Conservation (phyloP, 192 early-diverging fungal species). For the Backusella psychrophila region DNA sequence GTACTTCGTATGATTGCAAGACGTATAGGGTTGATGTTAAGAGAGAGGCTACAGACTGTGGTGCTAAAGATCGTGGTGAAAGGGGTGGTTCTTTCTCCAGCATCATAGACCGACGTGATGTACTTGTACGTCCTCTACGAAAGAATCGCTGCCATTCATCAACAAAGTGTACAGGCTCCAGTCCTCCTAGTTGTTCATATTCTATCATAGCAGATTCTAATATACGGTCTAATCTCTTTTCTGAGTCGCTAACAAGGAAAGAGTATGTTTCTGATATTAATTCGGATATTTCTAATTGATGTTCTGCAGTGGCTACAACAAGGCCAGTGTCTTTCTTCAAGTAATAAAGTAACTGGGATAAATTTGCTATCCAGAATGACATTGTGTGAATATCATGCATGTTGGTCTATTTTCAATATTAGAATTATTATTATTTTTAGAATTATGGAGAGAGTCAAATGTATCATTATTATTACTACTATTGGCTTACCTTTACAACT, state of each 20-base stretch:
- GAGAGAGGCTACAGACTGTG: neutral
- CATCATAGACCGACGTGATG: neutral
- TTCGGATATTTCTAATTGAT: conserved; percentile 79
- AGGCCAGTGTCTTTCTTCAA: conserved; percentile 84
- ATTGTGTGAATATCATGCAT: conserved; percentile 58
- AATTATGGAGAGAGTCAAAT: neutral
- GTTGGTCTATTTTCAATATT: conserved; percentile 31
- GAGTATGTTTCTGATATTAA: conserved; percentile 72
- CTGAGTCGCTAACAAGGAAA: conserved; percentile 60
- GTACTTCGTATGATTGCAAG: conserved; percentile 72
- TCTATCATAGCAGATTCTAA: conserved; percentile 68
- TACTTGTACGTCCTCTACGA: neutral
- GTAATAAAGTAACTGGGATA: conserved; percentile 80
- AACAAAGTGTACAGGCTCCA: conserved; percentile 57
- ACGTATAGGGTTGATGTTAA: conserved; percentile 65
- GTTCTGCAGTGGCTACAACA: conserved; percentile 63
- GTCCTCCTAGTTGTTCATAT: conserved; percentile 67
- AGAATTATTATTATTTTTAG: neutral
- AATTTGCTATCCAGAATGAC: conserved; percentile 87
- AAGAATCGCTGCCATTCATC: conserved; percentile 51
- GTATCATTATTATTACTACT: neutral
- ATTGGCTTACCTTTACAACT: conserved; percentile 45
- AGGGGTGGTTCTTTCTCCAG: neutral
- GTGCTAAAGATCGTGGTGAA: neutral
- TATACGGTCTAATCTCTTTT: conserved; percentile 64